A percentile compares a stretch with the other conserved stretches of the same genome.
Evolutionary conservation across 2,329 filamentous ascomycete genomes (phyloP).

Genomic region (Truncatella angustata): DNA sequence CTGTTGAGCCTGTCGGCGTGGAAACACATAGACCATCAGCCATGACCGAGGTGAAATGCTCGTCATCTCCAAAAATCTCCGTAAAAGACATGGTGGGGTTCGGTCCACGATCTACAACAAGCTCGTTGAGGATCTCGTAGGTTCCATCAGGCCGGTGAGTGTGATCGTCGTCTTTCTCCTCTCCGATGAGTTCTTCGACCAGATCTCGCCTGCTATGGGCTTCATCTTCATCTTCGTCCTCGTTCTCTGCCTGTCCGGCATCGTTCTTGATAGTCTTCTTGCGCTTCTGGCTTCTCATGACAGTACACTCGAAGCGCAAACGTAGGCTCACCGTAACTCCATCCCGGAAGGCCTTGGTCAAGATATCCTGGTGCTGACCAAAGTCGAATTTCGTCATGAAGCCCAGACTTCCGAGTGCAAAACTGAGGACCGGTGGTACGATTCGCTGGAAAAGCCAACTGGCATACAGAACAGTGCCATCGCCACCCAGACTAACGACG

Average conservation of each 20-base stretch:
- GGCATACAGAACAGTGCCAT: conserved; percentile 95
- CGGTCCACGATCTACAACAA: conserved; percentile 92
- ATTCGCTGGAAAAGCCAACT: conserved; percentile 97
- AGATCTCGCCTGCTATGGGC: conserved; percentile 59
- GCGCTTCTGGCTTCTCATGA: conserved; percentile 74
- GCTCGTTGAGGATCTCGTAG: conserved; percentile 90
- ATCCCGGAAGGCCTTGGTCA: conserved; percentile 71
- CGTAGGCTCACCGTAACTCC: conserved; percentile 87
- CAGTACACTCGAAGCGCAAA: conserved; percentile 86
- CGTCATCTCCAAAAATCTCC: conserved; percentile 91
- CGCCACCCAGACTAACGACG: conserved; percentile 85
- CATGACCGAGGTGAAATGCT: conserved; percentile 90
- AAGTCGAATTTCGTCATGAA: conserved; percentile 98
- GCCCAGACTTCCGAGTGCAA: conserved; percentile 85
- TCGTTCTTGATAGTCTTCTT: conserved; percentile 27
- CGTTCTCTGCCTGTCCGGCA: conserved; percentile 16
- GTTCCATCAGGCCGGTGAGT: conserved; percentile 84
- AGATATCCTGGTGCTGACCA: conserved; percentile 65
- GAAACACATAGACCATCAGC: conserved; percentile 93
- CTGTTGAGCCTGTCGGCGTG: conserved; percentile 90
- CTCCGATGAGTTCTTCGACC: conserved; percentile 85
- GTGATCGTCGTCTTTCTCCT: conserved; percentile 77
- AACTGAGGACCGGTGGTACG: conserved; percentile 89
- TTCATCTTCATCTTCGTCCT: conserved; percentile 30
- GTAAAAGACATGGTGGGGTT: conserved; percentile 92